Percentiles rank a stretch among this genome's conserved stretches.
Evolutionary conservation across 306 rosid species (phyloP).

Genomic region (Argentina anserina): DNA sequence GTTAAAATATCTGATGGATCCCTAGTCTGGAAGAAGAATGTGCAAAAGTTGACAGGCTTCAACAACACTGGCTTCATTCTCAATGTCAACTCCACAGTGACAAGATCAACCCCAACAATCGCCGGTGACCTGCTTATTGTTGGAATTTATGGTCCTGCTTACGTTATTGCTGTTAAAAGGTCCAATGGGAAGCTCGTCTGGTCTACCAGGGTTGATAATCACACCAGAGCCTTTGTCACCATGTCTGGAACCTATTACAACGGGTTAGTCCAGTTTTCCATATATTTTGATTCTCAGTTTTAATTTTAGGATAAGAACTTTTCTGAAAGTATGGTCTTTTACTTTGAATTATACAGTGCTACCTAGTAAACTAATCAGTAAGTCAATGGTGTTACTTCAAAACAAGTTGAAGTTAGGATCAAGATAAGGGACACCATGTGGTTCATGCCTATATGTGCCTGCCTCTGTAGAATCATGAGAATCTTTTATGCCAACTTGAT

Average conservation of each 20-base stretch:
- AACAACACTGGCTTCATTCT: constrained; percentile 28
- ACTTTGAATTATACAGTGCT: not conserved
- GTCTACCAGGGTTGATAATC: constrained; percentile 36
- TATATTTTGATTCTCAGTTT: not conserved
- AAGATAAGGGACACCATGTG: constrained; percentile 11
- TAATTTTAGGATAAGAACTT: not conserved
- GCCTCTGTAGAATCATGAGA: not conserved
- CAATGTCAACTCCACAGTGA: constrained; percentile 34
- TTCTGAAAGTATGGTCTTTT: not conserved
- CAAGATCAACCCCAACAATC: constrained; percentile 52
- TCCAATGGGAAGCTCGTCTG: constrained; percentile 42
- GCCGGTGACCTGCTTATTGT: constrained; percentile 29
- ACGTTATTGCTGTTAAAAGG: constrained; percentile 43
- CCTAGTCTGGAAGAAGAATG: constrained; percentile 37
- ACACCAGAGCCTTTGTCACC: constrained; percentile 29
- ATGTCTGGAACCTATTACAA: constrained; percentile 59
- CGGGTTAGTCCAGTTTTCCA: constrained; percentile 30
- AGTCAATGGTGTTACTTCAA: constrained; percentile 15
- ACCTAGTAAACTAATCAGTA: not conserved
- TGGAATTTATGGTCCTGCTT: constrained; percentile 56
- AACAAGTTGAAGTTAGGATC: not conserved
- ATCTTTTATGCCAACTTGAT: not conserved
- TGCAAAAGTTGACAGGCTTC: constrained; percentile 40
- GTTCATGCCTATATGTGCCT: not conserved
- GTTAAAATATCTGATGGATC: constrained; percentile 39